phyloP scores from a whole-genome alignment of 352 stramenopile species.

The Phytopythium vexans region DNA sequence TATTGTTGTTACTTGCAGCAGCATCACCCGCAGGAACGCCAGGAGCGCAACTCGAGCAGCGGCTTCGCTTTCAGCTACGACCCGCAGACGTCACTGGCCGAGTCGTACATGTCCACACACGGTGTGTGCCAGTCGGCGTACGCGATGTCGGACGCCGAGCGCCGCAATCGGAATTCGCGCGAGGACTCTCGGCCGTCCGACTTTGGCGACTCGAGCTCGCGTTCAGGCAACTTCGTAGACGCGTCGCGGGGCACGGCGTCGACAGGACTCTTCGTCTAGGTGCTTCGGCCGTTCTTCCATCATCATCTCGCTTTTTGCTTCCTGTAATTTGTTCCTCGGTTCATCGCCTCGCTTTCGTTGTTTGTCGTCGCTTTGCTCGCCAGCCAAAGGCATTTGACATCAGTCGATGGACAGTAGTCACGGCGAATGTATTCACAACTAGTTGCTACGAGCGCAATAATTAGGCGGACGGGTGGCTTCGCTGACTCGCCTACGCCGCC shows the following conservation, averaged over 20 bases:
- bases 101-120: slow-evolving; percentile 78
- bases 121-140: slow-evolving; percentile 50
- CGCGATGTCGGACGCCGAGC: slow-evolving; percentile 63
- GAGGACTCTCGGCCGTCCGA: slow-evolving; percentile 73
- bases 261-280: slow-evolving; percentile 35
- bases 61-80: slow-evolving; percentile 85
- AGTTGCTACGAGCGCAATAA: no score
- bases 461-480: no score
- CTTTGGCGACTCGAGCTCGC: slow-evolving; percentile 36
- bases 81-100: slow-evolving; percentile 67
- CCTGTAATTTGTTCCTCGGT: no score
- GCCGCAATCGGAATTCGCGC: slow-evolving; percentile 53
- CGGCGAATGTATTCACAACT: not conserved
- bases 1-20: slow-evolving; percentile 5
- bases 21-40: slow-evolving; percentile 20
- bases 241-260: slow-evolving; percentile 33
- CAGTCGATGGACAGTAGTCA: no score
- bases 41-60: slow-evolving; percentile 66
- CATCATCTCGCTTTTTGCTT: no score
- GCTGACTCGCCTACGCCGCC: not conserved
- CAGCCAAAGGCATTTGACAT: no score
- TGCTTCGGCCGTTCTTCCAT: no score
- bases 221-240: slow-evolving; percentile 22
- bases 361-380: no score
- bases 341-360: no score